Percentiles rank a stretch among this genome's conserved stretches.
These are phyloP conservation scores for Acanthochlamys bracteata DNA, from an alignment of 106 monocot species.

Conservation along the genomic window DNA sequence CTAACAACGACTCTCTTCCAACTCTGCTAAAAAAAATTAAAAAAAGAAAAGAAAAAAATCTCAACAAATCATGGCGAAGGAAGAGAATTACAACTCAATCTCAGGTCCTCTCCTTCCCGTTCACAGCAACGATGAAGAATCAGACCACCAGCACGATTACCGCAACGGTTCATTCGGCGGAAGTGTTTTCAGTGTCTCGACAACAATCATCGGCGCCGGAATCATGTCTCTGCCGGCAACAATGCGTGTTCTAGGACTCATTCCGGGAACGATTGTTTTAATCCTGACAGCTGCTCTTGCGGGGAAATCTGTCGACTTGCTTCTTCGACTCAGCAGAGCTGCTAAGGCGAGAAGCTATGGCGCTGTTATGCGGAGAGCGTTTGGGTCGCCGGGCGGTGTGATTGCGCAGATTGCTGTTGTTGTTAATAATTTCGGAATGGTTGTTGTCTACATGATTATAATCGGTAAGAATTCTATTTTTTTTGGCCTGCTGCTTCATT, in stretches of 20 bases:
- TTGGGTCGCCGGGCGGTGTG: slow-evolving; percentile 38
- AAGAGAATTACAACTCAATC: too few species aligned
- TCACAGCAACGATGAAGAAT: too few species aligned
- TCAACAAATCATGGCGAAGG: too few species aligned
- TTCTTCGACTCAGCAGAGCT: slow-evolving; percentile 44
- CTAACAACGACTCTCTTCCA: too few species aligned
- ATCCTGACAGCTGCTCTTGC: slow-evolving; percentile 14
- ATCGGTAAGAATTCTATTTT: slow-evolving; percentile 34
- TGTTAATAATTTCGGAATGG: slow-evolving; percentile 46
- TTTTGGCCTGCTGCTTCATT: neutral
- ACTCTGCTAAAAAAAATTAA: too few species aligned
- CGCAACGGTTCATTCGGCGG: neutral
- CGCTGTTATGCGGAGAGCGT: slow-evolving; percentile 65
- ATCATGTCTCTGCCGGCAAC: neutral
- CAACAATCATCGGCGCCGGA: neutral
- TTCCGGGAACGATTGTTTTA: neutral
- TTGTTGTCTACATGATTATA: slow-evolving; percentile 70
- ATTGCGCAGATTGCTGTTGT: slow-evolving; percentile 49
- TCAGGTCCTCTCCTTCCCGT: too few species aligned
- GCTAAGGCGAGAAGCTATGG: slow-evolving; percentile 38
- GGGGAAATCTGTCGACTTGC: slow-evolving; percentile 46
- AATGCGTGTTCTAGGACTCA: neutral
- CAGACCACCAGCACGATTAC: neutral
- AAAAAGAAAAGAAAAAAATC: too few species aligned
- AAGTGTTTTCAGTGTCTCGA: neutral